Base-by-base conservation (phyloP, 805 yeast species). In the Metschnikowia matae region DNA sequence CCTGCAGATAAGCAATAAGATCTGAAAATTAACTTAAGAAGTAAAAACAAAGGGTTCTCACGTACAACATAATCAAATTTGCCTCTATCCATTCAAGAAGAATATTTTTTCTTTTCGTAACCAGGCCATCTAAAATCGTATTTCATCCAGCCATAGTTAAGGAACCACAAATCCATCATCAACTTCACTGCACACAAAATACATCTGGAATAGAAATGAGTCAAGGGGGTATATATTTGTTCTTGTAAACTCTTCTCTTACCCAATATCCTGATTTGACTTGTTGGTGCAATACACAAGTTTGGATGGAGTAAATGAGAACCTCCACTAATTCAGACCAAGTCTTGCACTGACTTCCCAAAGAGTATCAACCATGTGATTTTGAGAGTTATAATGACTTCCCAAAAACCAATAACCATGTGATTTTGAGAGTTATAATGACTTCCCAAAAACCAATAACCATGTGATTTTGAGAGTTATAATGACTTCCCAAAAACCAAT, bases 181-280 rank as follows among this genome's bases (percentile, higher is more conserved):
- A 0, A 90, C 84, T 17, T 80, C 73, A 41, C 66, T 63, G 14
- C 71, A 58, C 6, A 79, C 74, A 3, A 79, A 68, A 39, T 82
- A 82, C 54, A 85, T 71, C 56, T 94, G 98, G 0, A 81, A 73
- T 60, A 88, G 70, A 62, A 79, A 87, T 18, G 92, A 63, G 59
- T 94, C 97, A 57, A 96, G 77, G 58, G 82, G 73, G 61, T 78
- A 91, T 0, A 18, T 18, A 2, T 96, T 52, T 82, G 81, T 54
- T 91, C 97, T 48, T 97, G 74, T 45, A 91, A 74, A 3, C 89
- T 87, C 11, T 90, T 79, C 94, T 60, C 98, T 78, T 0, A 92
- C 97, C 98, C 98, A 92, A 50, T 86, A 79, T 0, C 97, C 96
- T 0, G 87, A 83, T 53, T 88, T 85, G 8, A 92, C 86, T 60